Evolutionary conservation across 176 grass and related monocot genomes (phyloP), one percentile per base, ranked within the genome.

Genomic region (Tillandsia fasciculata): DNA sequence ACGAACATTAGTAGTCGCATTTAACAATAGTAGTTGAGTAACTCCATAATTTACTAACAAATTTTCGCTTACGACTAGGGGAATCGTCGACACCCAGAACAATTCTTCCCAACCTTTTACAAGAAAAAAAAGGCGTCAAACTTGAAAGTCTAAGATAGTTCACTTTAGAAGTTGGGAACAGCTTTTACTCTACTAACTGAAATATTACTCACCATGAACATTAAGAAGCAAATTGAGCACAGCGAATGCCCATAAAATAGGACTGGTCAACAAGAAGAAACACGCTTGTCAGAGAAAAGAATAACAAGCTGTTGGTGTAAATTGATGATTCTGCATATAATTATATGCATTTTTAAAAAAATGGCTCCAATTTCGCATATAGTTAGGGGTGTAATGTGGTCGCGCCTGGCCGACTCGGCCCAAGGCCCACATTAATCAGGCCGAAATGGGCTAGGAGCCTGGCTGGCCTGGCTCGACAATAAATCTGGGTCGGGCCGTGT

Each of bases 171-270:
- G 9, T n/a, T 10, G 64, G 64, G 63, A 65, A 11, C 5, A 58
- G 15, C 48, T 22, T 22, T 24, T 24, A 3, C 29, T 5, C 5
- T 24, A 51, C 8, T 67, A 78, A 79, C 33, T 14, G 49, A 8
- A 65, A 67, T 68, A 52, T 20, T 78, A 81, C 92, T 80, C 65
- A 96, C 92, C 86, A 58, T 83, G 56, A 87, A 96, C 78, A 76
- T 92, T 91, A 70, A 96, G 61, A 71, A 96, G 92, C 76, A 96
- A 76, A 67, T 89, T 67, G 50, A 90, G 80, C 48, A 87, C 42
- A 73, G 78, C 86, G 80, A 78, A 87, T 51, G 76, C 92, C 92
- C 92, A 96, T 79, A 96, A 74, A 53, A 76, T 72, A 69, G 88
- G 72, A 89, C 92, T 96, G 70, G 10, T 47, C 48, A 84, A 70